Percentiles rank a stretch among this genome's conserved stretches.
Conservation (phyloP, 306 rosid genomes). For the Adenanthera pavonina region DNA sequence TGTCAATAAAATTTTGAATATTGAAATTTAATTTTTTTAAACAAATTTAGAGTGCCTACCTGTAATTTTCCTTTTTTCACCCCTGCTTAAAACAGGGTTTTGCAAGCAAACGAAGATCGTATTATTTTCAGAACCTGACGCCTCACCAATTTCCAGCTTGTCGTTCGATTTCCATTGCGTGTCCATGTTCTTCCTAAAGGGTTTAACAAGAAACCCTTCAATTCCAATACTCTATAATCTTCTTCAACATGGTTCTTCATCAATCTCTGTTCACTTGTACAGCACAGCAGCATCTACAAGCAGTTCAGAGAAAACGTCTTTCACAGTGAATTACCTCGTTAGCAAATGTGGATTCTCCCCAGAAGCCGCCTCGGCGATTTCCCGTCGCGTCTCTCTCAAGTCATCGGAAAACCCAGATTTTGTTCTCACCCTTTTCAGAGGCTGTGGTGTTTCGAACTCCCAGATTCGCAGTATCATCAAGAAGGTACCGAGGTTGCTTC, state of each 20-base stretch:
- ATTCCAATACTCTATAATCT: background rate
- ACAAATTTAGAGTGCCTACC: no score
- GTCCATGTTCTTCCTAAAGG: background rate
- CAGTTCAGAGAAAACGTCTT: slow-evolving; percentile 15
- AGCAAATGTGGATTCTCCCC: slow-evolving; percentile 42
- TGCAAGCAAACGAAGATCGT: background rate
- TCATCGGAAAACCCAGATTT: slow-evolving; percentile 40
- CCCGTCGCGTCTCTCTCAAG: slow-evolving; percentile 32
- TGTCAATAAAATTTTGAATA: no score
- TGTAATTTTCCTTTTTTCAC: no score
- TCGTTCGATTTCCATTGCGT: background rate
- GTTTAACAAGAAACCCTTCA: background rate
- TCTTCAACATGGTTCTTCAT: background rate
- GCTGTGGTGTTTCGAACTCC: slow-evolving; percentile 20
- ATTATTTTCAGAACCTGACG: background rate
- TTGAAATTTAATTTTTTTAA: no score
- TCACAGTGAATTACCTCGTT: slow-evolving; percentile 43
- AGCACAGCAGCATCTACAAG: background rate
- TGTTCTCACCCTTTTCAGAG: slow-evolving; percentile 25
- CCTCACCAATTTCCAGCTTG: background rate
- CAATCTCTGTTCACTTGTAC: background rate
- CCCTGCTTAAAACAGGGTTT: background rate
- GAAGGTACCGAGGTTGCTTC: slow-evolving; percentile 19
- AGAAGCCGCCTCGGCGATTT: slow-evolving; percentile 28
- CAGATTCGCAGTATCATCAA: background rate